phyloP scores from a whole-genome alignment of 768 basidiomycete species.

The Tephrocybe sp. region DNA sequence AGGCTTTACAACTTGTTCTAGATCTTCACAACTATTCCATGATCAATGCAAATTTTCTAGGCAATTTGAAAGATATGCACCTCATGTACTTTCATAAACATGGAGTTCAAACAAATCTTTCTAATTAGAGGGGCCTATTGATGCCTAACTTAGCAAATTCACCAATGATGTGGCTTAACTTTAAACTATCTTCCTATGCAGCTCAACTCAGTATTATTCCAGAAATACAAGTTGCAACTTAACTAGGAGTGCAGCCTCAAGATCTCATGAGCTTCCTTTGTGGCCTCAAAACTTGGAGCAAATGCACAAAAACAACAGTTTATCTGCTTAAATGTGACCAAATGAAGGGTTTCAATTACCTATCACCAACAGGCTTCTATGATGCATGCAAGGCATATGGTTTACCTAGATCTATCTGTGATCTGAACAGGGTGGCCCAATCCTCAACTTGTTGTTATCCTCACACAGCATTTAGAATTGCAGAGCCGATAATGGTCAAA shows the following conservation, averaged over 20 bases:
- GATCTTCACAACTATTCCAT: constrained; percentile 1
- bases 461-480: constrained; percentile 19
- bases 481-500: no score
- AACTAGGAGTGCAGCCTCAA: constrained; percentile 3
- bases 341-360: no score
- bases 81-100: constrained; percentile 2
- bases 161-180: constrained; percentile 4
- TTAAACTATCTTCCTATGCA: background rate
- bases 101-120: background rate
- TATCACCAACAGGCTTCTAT: constrained; percentile 3
- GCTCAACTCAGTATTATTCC: constrained; percentile 2
- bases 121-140: constrained; percentile 3
- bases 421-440: no score
- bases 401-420: no score
- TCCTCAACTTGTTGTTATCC: constrained; percentile 2
- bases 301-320: no score
- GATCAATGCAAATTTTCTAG: no score
- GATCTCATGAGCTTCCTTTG: constrained; percentile 8
- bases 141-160: constrained; percentile 4
- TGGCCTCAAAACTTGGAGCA: constrained; percentile 4
- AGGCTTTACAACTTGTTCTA: constrained; percentile 3
- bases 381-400: constrained; percentile 5
- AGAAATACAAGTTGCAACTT: constrained; percentile 7
- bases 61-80: no score
- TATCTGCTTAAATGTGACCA: no score